Base-by-base conservation (phyloP, 352 stramenopile species). In the Phytophthora pluvialis region DNA sequence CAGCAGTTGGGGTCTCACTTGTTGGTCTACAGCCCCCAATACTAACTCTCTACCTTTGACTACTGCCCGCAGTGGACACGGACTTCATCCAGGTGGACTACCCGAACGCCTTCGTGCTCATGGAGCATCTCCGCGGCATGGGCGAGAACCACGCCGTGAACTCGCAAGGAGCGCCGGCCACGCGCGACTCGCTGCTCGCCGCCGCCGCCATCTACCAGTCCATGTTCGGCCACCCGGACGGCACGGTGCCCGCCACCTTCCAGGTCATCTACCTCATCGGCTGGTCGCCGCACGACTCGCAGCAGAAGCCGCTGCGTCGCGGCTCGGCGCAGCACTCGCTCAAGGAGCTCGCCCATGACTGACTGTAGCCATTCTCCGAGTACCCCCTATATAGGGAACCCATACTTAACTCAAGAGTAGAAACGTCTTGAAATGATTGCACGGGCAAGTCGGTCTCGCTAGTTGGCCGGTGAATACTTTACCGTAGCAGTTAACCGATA, bases 191-290 rank as follows among this genome's bases (percentile, higher is more conserved):
- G 18, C 90, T 99, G 64, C 77, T 99, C 21, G 93, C 96, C 5
- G 80, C 91, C 1, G 95, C 97, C 0, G 94, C 95, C 51, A 92
- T 99, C 53, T 99, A 99, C 71, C 89, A 99, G 73, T 80, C 91
- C 43, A 94, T 98, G 80, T 97, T 96, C 64, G 91, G 81, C 16
- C 83, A 96, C 44, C 62, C 83, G 29, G 88, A 97, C 57, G 91
- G 89, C 7, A 86, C 84, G 3, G 85, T 99, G 12, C 86, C 94
- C n/a, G 97, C 95, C 10, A 98, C 96, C 0, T 98, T 98, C 59
- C 94, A 99, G 75, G 79, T 96, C 29, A 97, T 99, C 36, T 99
- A 98, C 82, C 97, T 98, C 60, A 99, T 99, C 75, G 97, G 97
- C 42, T 99, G 97, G 97, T 97, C 94, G 39, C 96, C 96, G 10